Evolutionary conservation across 2,329 filamentous ascomycete species (phyloP).

Genomic region (Chaetothyriales sp.): DNA sequence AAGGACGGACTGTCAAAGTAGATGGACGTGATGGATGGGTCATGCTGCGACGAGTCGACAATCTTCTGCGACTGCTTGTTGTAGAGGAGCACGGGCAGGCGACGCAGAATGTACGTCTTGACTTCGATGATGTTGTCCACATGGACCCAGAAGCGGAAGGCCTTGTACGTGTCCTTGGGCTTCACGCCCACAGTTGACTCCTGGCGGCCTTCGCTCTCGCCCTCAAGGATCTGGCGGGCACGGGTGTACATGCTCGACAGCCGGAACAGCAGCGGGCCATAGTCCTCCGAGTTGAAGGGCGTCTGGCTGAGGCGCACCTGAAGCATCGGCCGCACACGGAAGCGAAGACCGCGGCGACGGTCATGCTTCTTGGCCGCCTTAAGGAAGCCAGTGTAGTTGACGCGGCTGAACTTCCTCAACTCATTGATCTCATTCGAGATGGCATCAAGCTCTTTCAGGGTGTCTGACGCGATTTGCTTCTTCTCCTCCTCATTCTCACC

Average conservation of each 20-base stretch:
- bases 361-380: constrained; percentile 99
- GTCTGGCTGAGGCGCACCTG: constrained; percentile 76
- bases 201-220: constrained; percentile 29
- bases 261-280: constrained; percentile 72
- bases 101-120: constrained; percentile 85
- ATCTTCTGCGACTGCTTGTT: constrained; percentile 75
- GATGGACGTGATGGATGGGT: constrained; percentile 84
- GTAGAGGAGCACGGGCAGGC: constrained; percentile 81
- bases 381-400: constrained; percentile 95
- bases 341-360: constrained; percentile 70
- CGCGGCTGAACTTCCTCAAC: constrained; percentile 83
- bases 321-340: constrained; percentile 81
- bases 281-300: constrained; percentile 91
- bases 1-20: constrained; percentile 90
- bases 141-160: constrained; percentile 95
- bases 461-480: constrained; percentile 46
- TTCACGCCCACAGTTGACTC: constrained; percentile 31
- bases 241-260: constrained; percentile 94
- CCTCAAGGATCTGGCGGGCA: constrained; percentile 68
- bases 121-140: constrained; percentile 90
- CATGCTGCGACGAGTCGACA: constrained; percentile 57
- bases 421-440: constrained; percentile 86
- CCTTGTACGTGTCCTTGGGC: constrained; percentile 53
- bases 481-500: constrained; percentile 25
- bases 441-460: constrained; percentile 63